Conservation (phyloP, 176 grass and related monocot species). For the Lolium rigidum region DNA sequence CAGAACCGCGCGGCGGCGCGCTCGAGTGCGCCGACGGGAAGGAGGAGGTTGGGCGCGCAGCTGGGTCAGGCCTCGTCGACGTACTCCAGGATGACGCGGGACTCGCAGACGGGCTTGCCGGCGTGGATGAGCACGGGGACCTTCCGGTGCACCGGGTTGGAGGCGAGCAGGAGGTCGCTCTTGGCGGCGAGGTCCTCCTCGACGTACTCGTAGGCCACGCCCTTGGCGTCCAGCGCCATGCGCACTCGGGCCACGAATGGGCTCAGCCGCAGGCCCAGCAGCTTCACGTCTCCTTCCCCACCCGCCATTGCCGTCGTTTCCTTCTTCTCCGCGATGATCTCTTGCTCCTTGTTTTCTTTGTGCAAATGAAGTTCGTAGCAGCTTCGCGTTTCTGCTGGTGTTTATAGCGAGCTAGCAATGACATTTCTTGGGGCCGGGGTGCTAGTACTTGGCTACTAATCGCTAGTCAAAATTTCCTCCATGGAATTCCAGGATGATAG, state of each 20-base stretch:
- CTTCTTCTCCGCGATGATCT: not conserved
- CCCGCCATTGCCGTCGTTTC: not conserved
- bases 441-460: not conserved
- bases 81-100: constrained; percentile 3
- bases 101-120: not conserved
- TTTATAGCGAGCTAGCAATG: not conserved
- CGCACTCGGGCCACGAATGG: constrained; percentile 5
- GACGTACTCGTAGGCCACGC: constrained; percentile 45
- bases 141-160: constrained; percentile 58
- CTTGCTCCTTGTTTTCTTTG: not conserved
- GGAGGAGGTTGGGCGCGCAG: not conserved
- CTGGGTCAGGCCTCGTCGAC: not conserved
- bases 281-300: not conserved
- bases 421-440: not conserved
- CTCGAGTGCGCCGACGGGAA: not conserved
- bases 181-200: constrained; percentile 56
- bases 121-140: constrained; percentile 13
- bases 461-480: not conserved
- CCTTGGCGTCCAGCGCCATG: constrained; percentile 9
- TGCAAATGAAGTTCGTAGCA: not conserved
- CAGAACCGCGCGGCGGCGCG: not conserved
- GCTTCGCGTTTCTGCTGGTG: not conserved
- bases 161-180: constrained; percentile 53
- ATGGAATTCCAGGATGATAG: not conserved
- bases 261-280: constrained; percentile 14